A percentile compares a stretch with the other conserved stretches of the same genome.
Evolutionary conservation across 2,329 filamentous ascomycete species (phyloP).

Genomic region (Pseudogymnoascus destructans): DNA sequence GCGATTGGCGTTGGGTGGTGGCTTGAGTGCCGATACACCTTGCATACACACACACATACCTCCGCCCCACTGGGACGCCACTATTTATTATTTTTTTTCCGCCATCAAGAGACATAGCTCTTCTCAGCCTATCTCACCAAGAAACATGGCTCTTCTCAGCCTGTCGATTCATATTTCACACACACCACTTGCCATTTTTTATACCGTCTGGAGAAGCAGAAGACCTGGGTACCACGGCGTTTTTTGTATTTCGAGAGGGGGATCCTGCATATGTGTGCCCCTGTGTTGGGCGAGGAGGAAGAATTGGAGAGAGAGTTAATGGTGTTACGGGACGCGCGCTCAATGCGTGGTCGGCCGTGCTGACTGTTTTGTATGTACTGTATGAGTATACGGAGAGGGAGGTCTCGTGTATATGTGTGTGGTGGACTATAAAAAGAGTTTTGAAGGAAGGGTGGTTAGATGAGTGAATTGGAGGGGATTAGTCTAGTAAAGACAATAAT

Average conservation of each 20-base stretch:
- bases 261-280: neutral
- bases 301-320: neutral
- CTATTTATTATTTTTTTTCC: neutral
- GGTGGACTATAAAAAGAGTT: neutral
- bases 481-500: neutral
- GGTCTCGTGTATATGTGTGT: neutral
- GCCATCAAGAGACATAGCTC: neutral
- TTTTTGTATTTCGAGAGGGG: neutral
- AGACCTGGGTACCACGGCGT: neutral
- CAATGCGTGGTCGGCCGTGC: neutral
- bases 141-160: neutral
- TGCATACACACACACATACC: neutral
- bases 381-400: neutral
- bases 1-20: neutral
- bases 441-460: neutral
- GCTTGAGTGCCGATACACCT: neutral
- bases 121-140: neutral
- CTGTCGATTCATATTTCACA: neutral
- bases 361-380: neutral
- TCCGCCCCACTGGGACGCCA: neutral
- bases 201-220: neutral
- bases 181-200: neutral
- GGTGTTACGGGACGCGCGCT: neutral
- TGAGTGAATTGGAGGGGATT: neutral
- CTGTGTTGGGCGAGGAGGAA: neutral